A percentile compares a stretch with the other conserved stretches of the same genome.
Evolutionary conservation across 2,329 filamentous ascomycete genomes (phyloP).

Genomic region (Penicillium brevicompactum): DNA sequence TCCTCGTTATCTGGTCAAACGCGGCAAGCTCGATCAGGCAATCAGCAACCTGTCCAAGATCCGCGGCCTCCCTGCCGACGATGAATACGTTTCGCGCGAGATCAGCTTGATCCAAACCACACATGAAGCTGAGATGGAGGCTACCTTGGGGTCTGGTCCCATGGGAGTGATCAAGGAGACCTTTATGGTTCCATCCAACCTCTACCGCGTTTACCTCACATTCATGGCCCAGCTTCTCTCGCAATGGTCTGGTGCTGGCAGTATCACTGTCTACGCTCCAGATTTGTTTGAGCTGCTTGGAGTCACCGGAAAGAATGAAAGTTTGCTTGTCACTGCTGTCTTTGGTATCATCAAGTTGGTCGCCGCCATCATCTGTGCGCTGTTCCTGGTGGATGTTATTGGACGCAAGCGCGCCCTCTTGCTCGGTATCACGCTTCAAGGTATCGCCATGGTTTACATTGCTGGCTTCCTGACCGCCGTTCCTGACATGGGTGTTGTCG

Average conservation of each 20-base stretch:
- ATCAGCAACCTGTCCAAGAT: constrained; percentile 52
- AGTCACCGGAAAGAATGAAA: constrained; percentile 67
- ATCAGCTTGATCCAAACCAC: constrained; percentile 65
- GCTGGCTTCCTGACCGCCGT: constrained; percentile 64
- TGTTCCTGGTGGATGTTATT: constrained; percentile 78
- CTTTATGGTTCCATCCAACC: constrained; percentile 66
- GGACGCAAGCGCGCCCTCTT: constrained; percentile 70
- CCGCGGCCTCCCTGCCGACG: constrained; percentile 60
- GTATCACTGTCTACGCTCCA: constrained; percentile 75
- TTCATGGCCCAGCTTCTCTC: constrained; percentile 70
- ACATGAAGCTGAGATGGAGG: constrained; percentile 71
- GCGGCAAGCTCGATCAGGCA: constrained; percentile 57
- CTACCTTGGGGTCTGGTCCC: constrained; percentile 66
- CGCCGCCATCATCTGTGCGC: constrained; percentile 67
- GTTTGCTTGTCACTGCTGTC: constrained; percentile 72
- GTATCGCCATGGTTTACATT: constrained; percentile 64
- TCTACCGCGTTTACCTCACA: constrained; percentile 71
- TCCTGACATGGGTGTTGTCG: constrained; percentile 55
- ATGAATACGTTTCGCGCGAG: constrained; percentile 65
- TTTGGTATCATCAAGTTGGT: constrained; percentile 75
- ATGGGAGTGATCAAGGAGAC: constrained; percentile 69
- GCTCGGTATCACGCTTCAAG: constrained; percentile 62
- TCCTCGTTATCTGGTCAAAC: constrained; percentile 70
- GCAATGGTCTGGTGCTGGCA: constrained; percentile 74
- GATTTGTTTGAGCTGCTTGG: constrained; percentile 74